These are phyloP conservation scores for Limnanthes douglasii DNA, from an alignment of 345 rosid genomes.

Conservation along the genomic window DNA sequence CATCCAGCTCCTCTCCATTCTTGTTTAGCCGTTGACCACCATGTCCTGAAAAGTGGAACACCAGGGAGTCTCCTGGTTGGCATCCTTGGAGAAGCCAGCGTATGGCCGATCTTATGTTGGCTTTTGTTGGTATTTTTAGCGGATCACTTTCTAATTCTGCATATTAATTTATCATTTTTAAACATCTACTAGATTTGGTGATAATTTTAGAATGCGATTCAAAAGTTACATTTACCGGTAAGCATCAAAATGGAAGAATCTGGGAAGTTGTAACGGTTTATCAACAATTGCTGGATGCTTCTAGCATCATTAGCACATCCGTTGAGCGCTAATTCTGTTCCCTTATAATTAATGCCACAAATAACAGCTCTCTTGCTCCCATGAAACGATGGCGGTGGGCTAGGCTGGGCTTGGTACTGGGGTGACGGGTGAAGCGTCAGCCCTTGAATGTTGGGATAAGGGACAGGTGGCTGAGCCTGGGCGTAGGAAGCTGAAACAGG, in stretches of 20 bases:
- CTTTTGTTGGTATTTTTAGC: constrained; percentile 39
- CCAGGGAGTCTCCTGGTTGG: constrained; percentile 68
- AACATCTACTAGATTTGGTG: neutral
- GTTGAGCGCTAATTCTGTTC: constrained; percentile 39
- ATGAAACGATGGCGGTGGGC: constrained; percentile 29
- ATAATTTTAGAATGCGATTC: neutral
- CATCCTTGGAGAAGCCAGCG: constrained; percentile 61
- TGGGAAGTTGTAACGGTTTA: constrained; percentile 57
- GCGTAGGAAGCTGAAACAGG: too few relatives aligned
- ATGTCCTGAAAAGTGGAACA: constrained; percentile 87
- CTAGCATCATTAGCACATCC: constrained; percentile 80
- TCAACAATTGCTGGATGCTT: constrained; percentile 76
- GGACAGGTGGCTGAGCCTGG: too few relatives aligned
- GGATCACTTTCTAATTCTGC: constrained; percentile 79
- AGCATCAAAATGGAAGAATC: constrained; percentile 79
- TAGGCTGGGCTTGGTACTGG: too few relatives aligned
- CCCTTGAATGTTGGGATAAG: too few relatives aligned
- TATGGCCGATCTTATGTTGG: constrained; percentile 60
- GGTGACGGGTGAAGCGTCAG: too few relatives aligned
- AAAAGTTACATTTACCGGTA: constrained; percentile 23
- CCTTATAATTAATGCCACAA: constrained; percentile 50
- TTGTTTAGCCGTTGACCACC: constrained; percentile 56
- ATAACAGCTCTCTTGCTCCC: constrained; percentile 74
- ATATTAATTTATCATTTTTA: constrained; percentile 1
- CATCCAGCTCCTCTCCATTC: constrained; percentile 68